phyloP scores from a whole-genome alignment of 163 green algal genomes.

The Volvox carteri region DNA sequence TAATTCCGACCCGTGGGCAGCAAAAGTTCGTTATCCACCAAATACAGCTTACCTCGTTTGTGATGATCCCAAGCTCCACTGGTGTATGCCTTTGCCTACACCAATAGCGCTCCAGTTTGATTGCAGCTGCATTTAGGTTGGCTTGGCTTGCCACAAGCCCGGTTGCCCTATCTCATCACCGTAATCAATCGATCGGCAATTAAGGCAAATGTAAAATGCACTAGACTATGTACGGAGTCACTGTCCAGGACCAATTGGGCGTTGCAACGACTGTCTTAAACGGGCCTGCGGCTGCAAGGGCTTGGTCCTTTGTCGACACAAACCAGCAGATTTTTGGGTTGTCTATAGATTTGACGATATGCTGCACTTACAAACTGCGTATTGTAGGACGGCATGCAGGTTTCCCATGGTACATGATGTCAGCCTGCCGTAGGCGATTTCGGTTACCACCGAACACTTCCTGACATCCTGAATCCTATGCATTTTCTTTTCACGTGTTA shows the following conservation, averaged over 20 bases:
- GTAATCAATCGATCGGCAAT: too few relatives aligned
- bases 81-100: background rate
- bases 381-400: too few relatives aligned
- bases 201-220: too few relatives aligned
- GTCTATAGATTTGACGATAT: too few relatives aligned
- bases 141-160: background rate
- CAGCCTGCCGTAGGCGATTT: too few relatives aligned
- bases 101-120: background rate
- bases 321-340: background rate
- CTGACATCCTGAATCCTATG: too few relatives aligned
- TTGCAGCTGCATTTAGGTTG: background rate
- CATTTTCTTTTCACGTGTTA: too few relatives aligned
- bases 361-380: too few relatives aligned
- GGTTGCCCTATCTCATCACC: background rate
- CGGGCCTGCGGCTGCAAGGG: background rate
- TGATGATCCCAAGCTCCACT: background rate
- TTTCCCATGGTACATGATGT: too few relatives aligned
- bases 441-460: too few relatives aligned
- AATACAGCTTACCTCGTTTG: background rate
- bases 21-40: conserved; percentile 17
- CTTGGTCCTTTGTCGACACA: too few relatives aligned
- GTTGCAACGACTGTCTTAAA: background rate
- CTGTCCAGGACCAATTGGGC: background rate
- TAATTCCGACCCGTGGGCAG: conserved; percentile 21
- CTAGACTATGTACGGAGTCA: too few relatives aligned